A percentile compares a stretch with the other conserved stretches of the same genome.
phyloP scores from a whole-genome alignment of 2,329 filamentous ascomycete genomes.

The Endothia cerciana region DNA sequence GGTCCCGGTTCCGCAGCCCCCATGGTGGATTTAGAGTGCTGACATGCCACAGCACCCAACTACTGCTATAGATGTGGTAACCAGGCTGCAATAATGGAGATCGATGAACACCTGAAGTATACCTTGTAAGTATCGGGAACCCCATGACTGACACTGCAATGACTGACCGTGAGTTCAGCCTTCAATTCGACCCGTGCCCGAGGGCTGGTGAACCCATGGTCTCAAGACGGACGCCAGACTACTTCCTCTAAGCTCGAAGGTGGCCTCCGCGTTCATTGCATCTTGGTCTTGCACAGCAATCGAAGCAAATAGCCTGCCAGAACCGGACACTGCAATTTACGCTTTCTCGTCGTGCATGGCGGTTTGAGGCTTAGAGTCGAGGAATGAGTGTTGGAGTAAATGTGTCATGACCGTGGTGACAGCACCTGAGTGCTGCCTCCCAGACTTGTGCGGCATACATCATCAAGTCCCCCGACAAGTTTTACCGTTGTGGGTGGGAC shows the following conservation, averaged over 20 bases:
- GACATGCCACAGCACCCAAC: slow-evolving; percentile 66
- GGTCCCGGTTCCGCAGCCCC: slow-evolving; percentile 30
- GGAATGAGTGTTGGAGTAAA: slow-evolving; percentile 25
- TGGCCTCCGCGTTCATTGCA: slow-evolving; percentile 6
- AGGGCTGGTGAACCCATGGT: slow-evolving; percentile 98
- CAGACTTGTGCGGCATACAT: slow-evolving; percentile 23
- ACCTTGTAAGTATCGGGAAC: slow-evolving; percentile 80
- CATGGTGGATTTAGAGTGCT: slow-evolving; percentile 32
- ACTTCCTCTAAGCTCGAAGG: slow-evolving; percentile 78
- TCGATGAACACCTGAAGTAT: slow-evolving; percentile 98
- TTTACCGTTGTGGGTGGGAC: slow-evolving; percentile 9
- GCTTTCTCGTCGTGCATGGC: slow-evolving; percentile 18
- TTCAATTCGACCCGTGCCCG: slow-evolving; percentile 99
- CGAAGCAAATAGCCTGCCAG: not conserved
- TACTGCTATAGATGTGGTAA: slow-evolving; percentile 99
- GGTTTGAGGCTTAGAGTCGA: slow-evolving; percentile 23
- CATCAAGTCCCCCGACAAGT: slow-evolving; percentile 18
- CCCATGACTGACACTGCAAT: not conserved
- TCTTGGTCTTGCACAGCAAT: slow-evolving; percentile 6
- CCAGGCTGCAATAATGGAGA: slow-evolving; percentile 99
- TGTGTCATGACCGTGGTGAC: slow-evolving; percentile 21
- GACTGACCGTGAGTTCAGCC: slow-evolving; percentile 55
- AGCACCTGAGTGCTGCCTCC: slow-evolving; percentile 19
- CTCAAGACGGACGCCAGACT: slow-evolving; percentile 93
- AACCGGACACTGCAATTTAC: not conserved